A percentile compares a stretch with the other conserved stretches of the same genome.
Evolutionary conservation across 139 green algal species (phyloP).

Genomic region (Chlamydomonas incerta): DNA sequence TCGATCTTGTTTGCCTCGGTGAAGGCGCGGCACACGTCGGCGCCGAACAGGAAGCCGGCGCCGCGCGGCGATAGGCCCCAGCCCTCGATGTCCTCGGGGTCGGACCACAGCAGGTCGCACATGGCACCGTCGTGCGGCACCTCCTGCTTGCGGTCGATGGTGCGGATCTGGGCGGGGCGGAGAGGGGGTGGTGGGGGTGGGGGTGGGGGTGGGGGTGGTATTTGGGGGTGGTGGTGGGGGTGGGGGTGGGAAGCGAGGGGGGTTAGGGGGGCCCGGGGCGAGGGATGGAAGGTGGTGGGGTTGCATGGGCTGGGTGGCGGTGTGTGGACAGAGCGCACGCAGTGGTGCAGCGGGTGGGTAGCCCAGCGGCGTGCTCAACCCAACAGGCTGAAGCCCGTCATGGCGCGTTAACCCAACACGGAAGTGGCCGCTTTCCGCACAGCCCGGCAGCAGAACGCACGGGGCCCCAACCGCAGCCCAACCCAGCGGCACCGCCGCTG

Average conservation of each 20-base stretch:
- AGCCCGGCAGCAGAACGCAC: no score
- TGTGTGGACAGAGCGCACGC: no score
- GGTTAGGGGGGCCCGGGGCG: background rate
- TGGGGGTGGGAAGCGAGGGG: no score
- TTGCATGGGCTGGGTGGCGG: no score
- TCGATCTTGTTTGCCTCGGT: constrained; percentile 77
- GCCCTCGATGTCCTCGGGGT: constrained; percentile 98
- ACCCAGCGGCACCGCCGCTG: no score
- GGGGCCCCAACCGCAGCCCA: no score
- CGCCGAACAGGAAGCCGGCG: constrained; percentile 97
- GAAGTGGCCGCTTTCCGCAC: no score
- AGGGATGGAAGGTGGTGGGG: no score
- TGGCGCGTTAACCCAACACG: no score
- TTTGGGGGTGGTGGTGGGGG: background rate
- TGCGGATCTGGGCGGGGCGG: constrained; percentile 82
- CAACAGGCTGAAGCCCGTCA: no score
- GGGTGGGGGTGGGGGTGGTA: background rate
- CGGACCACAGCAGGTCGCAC: constrained; percentile 98
- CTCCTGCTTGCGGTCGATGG: constrained; percentile 98
- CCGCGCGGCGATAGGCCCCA: constrained; percentile 90
- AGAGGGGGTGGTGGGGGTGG: background rate
- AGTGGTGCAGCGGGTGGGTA: no score
- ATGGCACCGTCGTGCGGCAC: constrained; percentile 98
- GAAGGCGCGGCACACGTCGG: constrained; percentile 91
- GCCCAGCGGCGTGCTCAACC: no score